These are phyloP conservation scores for Macrotyloma uniflorum DNA, from an alignment of 306 rosid species.

Conservation along the genomic window DNA sequence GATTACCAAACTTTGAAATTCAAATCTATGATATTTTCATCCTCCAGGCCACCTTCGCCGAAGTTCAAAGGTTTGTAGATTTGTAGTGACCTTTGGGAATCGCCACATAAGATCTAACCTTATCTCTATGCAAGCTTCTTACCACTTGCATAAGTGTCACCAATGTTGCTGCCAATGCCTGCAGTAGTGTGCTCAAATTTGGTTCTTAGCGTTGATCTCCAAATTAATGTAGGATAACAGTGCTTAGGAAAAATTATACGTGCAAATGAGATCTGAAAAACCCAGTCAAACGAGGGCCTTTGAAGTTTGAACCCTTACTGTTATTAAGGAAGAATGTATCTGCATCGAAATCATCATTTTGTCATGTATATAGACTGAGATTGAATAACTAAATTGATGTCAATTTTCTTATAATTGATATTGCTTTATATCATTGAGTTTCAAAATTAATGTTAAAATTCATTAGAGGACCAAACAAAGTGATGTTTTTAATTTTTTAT, in stretches of 20 bases:
- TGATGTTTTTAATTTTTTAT: background rate
- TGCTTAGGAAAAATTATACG: background rate
- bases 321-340: background rate
- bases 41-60: conserved; percentile 11
- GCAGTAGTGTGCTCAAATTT: background rate
- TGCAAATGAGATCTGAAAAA: conserved; percentile 9
- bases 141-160: background rate
- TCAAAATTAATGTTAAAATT: background rate
- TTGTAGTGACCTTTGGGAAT: background rate
- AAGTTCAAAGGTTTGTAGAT: background rate
- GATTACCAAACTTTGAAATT: background rate
- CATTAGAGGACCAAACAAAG: background rate
- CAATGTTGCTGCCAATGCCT: background rate
- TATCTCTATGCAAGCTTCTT: background rate
- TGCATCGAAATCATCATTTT: background rate
- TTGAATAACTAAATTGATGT: background rate
- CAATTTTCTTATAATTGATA: background rate
- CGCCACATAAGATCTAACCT: conserved; percentile 1
- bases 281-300: background rate
- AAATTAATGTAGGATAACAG: conserved; percentile 24
- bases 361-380: background rate
- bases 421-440: background rate
- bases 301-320: background rate
- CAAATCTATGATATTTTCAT: background rate
- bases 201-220: background rate